Evolutionary conservation across 2,329 filamentous ascomycete species (phyloP).

Genomic region (Aspergillaceae sp.): DNA sequence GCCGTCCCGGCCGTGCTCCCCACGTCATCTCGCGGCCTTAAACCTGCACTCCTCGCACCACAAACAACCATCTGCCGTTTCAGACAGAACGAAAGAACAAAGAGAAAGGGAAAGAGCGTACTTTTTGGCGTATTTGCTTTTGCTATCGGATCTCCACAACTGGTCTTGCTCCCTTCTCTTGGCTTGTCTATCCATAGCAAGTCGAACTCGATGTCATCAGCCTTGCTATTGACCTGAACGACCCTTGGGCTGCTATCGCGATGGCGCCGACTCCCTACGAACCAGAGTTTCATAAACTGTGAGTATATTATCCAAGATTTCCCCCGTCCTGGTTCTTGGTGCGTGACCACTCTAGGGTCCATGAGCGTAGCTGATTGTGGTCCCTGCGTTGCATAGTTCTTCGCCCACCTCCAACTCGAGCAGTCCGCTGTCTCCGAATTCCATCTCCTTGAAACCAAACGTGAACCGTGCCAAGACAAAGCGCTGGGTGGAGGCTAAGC

Average conservation of each 20-base stretch:
- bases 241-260: background rate
- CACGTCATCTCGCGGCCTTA: no score
- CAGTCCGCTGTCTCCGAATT: conserved; percentile 21
- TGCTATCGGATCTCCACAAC: background rate
- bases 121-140: background rate
- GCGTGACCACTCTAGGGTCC: background rate
- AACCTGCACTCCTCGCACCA: no score
- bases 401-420: conserved; percentile 10
- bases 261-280: conserved; percentile 22
- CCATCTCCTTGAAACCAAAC: conserved; percentile 66
- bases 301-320: conserved; percentile 5
- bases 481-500: conserved; percentile 90
- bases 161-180: no score
- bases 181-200: no score
- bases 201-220: background rate
- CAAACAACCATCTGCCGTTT: no score
- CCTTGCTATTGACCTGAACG: background rate
- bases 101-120: no score
- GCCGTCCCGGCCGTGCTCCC: no score
- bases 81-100: no score
- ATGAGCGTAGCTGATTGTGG: background rate
- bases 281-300: conserved; percentile 17
- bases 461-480: conserved; percentile 82
- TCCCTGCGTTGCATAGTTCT: conserved; percentile 2
- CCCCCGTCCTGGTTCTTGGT: no score